A percentile compares a stretch with the other conserved stretches of the same genome.
phyloP scores from a whole-genome alignment of 768 basidiomycete genomes.

The Pleurotus salmoneostramineus region DNA sequence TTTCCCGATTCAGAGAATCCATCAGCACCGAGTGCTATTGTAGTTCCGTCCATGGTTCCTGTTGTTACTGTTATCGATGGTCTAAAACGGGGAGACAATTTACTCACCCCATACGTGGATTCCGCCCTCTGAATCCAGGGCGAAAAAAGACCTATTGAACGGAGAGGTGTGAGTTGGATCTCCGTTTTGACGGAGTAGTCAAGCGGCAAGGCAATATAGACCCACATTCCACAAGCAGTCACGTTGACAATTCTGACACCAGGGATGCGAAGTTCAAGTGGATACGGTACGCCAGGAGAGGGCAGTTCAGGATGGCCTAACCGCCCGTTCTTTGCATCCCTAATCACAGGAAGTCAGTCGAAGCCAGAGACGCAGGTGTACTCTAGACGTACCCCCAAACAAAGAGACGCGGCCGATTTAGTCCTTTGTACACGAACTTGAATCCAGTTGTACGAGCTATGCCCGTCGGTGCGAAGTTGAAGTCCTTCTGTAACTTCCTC shows the following conservation, averaged over 20 bases:
- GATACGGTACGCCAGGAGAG: constrained; percentile 52
- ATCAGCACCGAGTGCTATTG: constrained; percentile 36
- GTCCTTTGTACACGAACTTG: constrained; percentile 73
- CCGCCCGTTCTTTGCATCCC: constrained; percentile 59
- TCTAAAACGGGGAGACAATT: not conserved
- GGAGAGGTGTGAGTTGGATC: not conserved
- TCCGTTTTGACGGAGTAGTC: not conserved
- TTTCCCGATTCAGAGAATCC: constrained; percentile 57
- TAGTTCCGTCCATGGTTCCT: constrained; percentile 61
- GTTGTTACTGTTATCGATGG: constrained; percentile 1
- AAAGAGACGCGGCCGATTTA: constrained; percentile 52
- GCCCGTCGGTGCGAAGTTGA: constrained; percentile 68
- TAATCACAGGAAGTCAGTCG: constrained; percentile 19
- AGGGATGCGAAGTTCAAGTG: constrained; percentile 57
- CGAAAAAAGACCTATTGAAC: constrained; percentile 74
- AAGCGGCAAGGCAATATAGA: constrained; percentile 9
- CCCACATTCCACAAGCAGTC: constrained; percentile 80
- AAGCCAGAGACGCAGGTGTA: not conserved
- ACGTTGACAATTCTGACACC: constrained; percentile 65
- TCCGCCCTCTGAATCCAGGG: constrained; percentile 69
- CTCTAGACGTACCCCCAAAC: constrained; percentile 42
- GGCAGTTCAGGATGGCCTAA: constrained; percentile 48
- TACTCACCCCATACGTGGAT: constrained; percentile 79
- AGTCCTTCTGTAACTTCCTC: constrained; percentile 61
- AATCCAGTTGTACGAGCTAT: constrained; percentile 78